Evolutionary conservation across 2,329 filamentous ascomycete species (phyloP).

Genomic region (Diplodia corticola): DNA sequence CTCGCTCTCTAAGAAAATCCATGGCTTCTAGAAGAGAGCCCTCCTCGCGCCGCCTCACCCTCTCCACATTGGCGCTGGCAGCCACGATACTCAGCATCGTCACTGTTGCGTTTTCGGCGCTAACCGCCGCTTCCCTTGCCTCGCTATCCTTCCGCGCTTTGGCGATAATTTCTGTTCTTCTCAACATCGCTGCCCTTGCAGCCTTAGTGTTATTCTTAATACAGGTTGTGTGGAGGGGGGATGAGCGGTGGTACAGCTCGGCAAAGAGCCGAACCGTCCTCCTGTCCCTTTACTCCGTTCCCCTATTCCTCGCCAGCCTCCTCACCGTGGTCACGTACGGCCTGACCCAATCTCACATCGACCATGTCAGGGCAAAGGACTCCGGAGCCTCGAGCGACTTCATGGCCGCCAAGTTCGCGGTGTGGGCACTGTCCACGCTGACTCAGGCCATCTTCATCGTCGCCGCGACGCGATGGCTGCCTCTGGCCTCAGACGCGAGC

Average conservation of each 20-base stretch:
- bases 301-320: slow-evolving; percentile 28
- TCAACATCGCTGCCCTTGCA: slow-evolving; percentile 33
- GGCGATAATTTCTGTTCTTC: slow-evolving; percentile 34
- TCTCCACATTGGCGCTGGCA: slow-evolving; percentile 27
- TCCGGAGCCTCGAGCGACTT: slow-evolving; percentile 27
- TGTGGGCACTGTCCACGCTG: slow-evolving; percentile 37
- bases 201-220: slow-evolving; percentile 24
- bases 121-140: slow-evolving; percentile 36
- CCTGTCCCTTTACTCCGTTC: slow-evolving; percentile 28
- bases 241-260: slow-evolving; percentile 12
- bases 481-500: slow-evolving; percentile 26
- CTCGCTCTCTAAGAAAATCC: slow-evolving; percentile 13
- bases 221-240: slow-evolving; percentile 29
- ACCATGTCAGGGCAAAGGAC: slow-evolving; percentile 17
- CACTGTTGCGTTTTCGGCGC: slow-evolving; percentile 38
- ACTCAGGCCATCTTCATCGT: slow-evolving; percentile 34
- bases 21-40: slow-evolving; percentile 4
- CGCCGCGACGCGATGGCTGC: slow-evolving; percentile 15
- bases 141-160: slow-evolving; percentile 31
- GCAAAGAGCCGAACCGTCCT: slow-evolving; percentile 27
- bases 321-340: slow-evolving; percentile 17
- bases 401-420: slow-evolving; percentile 39
- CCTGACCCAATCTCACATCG: slow-evolving; percentile 18
- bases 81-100: slow-evolving; percentile 39
- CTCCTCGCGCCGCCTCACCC: slow-evolving; percentile 24